A percentile compares a stretch with the other conserved stretches of the same genome.
phyloP scores from a whole-genome alignment of 2,329 filamentous ascomycete genomes.

The Cercospora zeae-maydis region DNA sequence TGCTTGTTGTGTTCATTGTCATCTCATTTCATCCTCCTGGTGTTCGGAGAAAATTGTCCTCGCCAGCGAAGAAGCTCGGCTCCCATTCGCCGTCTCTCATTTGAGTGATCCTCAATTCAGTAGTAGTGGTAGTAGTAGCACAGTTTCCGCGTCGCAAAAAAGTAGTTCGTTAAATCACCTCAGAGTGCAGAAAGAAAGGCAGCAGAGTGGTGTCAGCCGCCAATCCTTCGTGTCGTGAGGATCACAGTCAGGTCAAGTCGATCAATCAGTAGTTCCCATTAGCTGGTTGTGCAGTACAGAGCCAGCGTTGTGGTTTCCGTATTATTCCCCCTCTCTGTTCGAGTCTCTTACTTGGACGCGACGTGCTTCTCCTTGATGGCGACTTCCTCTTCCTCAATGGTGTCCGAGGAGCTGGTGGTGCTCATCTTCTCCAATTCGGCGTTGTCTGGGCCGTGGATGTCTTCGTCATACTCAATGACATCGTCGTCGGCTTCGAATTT shows the following conservation, averaged over 20 bases:
- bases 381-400: conserved; percentile 59
- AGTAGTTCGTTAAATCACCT: conserved; percentile 5
- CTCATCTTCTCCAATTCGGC: conserved; percentile 48
- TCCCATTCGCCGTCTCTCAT: background rate
- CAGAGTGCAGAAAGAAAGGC: background rate
- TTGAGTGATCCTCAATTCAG: background rate
- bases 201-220: background rate
- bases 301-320: conserved; percentile 5
- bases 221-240: background rate
- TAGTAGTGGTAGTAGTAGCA: conserved; percentile 8
- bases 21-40: conserved; percentile 3
- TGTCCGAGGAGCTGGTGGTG: conserved; percentile 45
- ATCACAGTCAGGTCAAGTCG: background rate
- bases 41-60: conserved; percentile 8
- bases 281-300: conserved; percentile 20
- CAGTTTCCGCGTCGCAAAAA: conserved; percentile 2
- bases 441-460: conserved; percentile 66
- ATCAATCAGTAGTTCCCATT: background rate
- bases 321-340: background rate
- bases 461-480: conserved; percentile 72
- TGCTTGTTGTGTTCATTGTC: background rate
- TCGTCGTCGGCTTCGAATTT: conserved; percentile 94
- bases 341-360: conserved; percentile 6
- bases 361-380: conserved; percentile 37
- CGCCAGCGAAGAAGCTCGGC: conserved; percentile 18